phyloP scores from a whole-genome alignment of 306 rosid genomes.

The Cajanus cajan region DNA sequence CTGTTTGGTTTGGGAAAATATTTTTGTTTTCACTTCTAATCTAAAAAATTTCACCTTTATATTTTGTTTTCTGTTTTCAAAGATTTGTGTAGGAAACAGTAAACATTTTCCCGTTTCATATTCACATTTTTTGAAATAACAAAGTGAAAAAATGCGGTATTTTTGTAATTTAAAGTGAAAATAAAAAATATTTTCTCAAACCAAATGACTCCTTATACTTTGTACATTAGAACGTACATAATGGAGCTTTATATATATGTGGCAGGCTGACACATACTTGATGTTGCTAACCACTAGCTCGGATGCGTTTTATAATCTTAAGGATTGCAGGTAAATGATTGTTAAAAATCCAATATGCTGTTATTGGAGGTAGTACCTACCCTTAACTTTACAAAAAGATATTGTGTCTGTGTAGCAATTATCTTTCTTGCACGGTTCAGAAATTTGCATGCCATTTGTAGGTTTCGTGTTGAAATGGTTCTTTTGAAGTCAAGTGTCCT shows the following conservation, averaged over 20 bases:
- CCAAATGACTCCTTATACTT: not conserved
- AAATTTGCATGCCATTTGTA: conserved; percentile 44
- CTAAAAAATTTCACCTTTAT: not conserved
- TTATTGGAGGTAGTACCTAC: conserved; percentile 23
- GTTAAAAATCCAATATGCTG: conserved; percentile 19
- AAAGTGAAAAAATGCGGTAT: not conserved
- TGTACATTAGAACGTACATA: not conserved
- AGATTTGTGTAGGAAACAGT: not conserved
- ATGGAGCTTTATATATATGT: conserved; percentile 30
- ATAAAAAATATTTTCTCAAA: not conserved
- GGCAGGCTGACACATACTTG: conserved; percentile 88
- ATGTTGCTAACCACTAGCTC: conserved; percentile 91
- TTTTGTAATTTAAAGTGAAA: not conserved
- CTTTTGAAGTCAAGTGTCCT: conserved; percentile 92
- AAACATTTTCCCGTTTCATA: not conserved
- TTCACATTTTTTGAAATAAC: not conserved
- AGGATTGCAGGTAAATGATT: conserved; percentile 84
- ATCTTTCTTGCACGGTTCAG: conserved; percentile 29
- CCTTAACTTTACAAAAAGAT: conserved; percentile 14
- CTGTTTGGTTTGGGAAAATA: not conserved
- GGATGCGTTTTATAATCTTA: conserved; percentile 93
- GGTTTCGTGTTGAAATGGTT: conserved; percentile 83
- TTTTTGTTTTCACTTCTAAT: not conserved
- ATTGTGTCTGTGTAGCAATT: conserved; percentile 8
- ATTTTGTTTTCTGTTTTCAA: not conserved